These are phyloP conservation scores for Brassica rapa DNA, from an alignment of 345 rosid species.

Conservation along the genomic window DNA sequence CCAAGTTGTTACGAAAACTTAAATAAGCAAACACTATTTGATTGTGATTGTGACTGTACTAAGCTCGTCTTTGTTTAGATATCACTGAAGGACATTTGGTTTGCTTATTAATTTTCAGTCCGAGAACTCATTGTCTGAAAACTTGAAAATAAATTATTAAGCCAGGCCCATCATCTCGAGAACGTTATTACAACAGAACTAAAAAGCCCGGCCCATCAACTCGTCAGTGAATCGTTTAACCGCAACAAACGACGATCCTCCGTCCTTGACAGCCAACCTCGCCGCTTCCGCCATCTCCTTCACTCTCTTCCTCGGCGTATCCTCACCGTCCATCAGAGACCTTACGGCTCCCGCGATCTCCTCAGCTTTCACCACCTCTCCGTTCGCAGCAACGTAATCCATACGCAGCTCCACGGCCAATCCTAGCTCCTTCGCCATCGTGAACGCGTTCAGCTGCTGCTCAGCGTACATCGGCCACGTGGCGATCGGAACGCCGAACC, in stretches of 20 bases:
- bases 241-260: conserved; percentile 46
- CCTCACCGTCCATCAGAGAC: conserved; percentile 37
- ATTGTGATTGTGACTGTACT: neutral
- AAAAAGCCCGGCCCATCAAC: conserved; percentile 11
- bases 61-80: neutral
- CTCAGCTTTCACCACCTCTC: conserved; percentile 39
- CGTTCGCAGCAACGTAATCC: conserved; percentile 37
- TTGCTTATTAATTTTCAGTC: neutral
- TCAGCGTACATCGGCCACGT: conserved; percentile 61
- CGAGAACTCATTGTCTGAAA: neutral
- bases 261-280: conserved; percentile 34
- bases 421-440: conserved; percentile 47
- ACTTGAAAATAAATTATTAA: neutral
- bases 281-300: conserved; percentile 36
- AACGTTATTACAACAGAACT: neutral
- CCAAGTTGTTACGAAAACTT: neutral
- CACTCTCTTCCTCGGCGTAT: conserved; percentile 38
- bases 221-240: conserved; percentile 39
- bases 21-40: neutral
- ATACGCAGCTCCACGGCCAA: conserved; percentile 41
- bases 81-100: neutral
- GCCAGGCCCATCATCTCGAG: conserved; percentile 27
- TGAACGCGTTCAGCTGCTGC: conserved; percentile 55
- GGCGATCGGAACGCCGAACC: conserved; percentile 49
- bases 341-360: conserved; percentile 44